Conservation (phyloP, 768 basidiomycete species). For the Tylopilus subfusipes region DNA sequence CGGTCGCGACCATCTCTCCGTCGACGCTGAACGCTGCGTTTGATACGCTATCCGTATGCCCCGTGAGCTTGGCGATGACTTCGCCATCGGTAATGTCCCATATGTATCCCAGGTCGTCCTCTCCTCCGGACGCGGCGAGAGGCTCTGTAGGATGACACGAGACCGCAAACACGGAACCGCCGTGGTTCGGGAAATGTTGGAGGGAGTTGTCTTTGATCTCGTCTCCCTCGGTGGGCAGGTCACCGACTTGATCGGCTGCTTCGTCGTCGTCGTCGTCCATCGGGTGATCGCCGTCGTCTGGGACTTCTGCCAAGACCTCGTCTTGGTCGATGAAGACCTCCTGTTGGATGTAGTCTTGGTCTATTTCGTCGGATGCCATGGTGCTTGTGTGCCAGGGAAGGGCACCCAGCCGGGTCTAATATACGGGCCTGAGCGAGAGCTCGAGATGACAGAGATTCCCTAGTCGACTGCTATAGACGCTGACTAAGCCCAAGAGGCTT, state of each 20-base stretch:
- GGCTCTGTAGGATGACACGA: constrained; percentile 77
- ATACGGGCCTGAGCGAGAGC: too few relatives aligned
- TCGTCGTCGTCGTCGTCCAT: constrained; percentile 76
- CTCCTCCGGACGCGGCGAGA: constrained; percentile 88
- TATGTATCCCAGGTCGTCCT: constrained; percentile 92
- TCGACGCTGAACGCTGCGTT: constrained; percentile 76
- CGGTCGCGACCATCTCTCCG: constrained; percentile 91
- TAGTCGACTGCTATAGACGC: too few relatives aligned
- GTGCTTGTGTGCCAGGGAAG: background rate
- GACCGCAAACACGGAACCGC: constrained; percentile 78
- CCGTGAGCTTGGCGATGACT: constrained; percentile 78
- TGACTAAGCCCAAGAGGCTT: constrained; percentile 19
- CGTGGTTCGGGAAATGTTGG: constrained; percentile 66
- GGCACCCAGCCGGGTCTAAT: background rate
- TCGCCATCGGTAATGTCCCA: constrained; percentile 86
- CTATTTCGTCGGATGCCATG: constrained; percentile 37
- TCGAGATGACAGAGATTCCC: background rate
- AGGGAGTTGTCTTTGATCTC: constrained; percentile 59
- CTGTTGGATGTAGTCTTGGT: constrained; percentile 34
- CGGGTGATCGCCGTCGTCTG: constrained; percentile 60
- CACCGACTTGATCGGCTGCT: constrained; percentile 44
- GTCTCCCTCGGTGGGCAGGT: constrained; percentile 39
- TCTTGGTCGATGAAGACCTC: constrained; percentile 62
- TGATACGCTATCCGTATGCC: constrained; percentile 91
- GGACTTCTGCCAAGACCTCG: constrained; percentile 63